phyloP scores from a whole-genome alignment of 2,329 filamentous ascomycete genomes.

The Alternaria conjuncta region DNA sequence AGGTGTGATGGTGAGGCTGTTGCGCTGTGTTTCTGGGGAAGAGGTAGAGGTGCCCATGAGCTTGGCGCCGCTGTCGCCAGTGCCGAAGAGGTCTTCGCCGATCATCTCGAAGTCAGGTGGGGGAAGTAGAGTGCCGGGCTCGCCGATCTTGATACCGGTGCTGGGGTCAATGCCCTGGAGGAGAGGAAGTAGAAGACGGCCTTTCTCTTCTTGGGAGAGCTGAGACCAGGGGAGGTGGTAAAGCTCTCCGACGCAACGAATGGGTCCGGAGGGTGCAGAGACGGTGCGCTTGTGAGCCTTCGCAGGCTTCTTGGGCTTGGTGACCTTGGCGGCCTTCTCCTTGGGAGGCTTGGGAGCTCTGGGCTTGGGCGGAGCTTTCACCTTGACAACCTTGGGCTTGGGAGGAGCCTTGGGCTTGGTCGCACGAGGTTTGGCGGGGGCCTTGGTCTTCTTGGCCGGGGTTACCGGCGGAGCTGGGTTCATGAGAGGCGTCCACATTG shows the following conservation, averaged over 20 bases:
- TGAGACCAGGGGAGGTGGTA: constrained; percentile 13
- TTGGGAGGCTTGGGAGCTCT: not conserved
- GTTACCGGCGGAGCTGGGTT: not conserved
- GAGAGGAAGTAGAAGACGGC: constrained; percentile 23
- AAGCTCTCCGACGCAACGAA: constrained; percentile 10
- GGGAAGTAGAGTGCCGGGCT: not conserved
- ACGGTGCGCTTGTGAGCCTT: not conserved
- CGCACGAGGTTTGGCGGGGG: not conserved
- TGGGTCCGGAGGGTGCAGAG: not conserved
- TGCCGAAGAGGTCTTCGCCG: not conserved
- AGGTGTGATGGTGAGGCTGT: not conserved
- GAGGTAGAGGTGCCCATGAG: not conserved
- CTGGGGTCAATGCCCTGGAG: constrained; percentile 26
- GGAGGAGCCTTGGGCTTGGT: not conserved
- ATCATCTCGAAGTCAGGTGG: constrained; percentile 4
- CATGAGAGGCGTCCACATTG: not conserved
- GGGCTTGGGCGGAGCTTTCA: not conserved
- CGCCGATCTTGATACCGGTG: constrained; percentile 1
- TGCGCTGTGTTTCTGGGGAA: not conserved
- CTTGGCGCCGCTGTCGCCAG: not conserved
- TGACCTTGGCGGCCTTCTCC: not conserved
- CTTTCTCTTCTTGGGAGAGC: constrained; percentile 22
- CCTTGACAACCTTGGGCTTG: not conserved
- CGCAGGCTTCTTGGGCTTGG: constrained; percentile 3
- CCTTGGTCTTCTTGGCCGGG: not conserved